Conservation (phyloP, 2,329 filamentous ascomycete species). For the Zasmidium angulare region DNA sequence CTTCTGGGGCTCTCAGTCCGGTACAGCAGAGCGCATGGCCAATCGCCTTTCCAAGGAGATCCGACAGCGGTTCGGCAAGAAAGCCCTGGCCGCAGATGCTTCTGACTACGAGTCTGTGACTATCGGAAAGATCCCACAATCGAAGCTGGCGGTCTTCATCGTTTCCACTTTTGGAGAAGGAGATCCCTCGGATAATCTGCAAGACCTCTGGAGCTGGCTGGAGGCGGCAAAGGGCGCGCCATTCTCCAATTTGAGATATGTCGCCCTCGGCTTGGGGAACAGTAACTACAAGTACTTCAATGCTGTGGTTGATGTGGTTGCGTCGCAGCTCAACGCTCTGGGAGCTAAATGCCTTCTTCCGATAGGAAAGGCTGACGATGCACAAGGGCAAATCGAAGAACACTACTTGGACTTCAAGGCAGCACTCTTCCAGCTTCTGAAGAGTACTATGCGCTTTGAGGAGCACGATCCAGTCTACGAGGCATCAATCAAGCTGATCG, state of each 20-base stretch:
- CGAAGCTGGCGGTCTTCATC: conserved; percentile 29
- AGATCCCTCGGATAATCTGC: conserved; percentile 48
- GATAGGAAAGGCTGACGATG: conserved; percentile 42
- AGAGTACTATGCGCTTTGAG: conserved; percentile 32
- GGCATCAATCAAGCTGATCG: conserved; percentile 31
- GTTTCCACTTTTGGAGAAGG: conserved; percentile 33
- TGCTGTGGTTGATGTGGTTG: conserved; percentile 40
- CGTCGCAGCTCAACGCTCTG: conserved; percentile 32
- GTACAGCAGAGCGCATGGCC: conserved; percentile 47
- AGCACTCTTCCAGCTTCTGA: conserved; percentile 35
- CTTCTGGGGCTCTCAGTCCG: conserved; percentile 53
- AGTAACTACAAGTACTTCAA: conserved; percentile 51
- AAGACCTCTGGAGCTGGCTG: conserved; percentile 42
- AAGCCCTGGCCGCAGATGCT: conserved; percentile 45
- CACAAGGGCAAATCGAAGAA: conserved; percentile 44
- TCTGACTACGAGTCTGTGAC: conserved; percentile 46
- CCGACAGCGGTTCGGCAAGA: conserved; percentile 41
- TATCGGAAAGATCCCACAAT: conserved; percentile 8
- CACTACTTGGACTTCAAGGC: conserved; percentile 46
- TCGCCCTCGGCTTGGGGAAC: conserved; percentile 48
- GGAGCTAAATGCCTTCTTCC: conserved; percentile 37
- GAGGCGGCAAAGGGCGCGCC: conserved; percentile 24
- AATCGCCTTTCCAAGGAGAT: conserved; percentile 43
- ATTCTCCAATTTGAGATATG: conserved; percentile 35
- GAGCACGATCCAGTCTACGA: conserved; percentile 38